Conservation (phyloP, 176 grass and related monocot genomes). For the Aegilops longissima region DNA sequence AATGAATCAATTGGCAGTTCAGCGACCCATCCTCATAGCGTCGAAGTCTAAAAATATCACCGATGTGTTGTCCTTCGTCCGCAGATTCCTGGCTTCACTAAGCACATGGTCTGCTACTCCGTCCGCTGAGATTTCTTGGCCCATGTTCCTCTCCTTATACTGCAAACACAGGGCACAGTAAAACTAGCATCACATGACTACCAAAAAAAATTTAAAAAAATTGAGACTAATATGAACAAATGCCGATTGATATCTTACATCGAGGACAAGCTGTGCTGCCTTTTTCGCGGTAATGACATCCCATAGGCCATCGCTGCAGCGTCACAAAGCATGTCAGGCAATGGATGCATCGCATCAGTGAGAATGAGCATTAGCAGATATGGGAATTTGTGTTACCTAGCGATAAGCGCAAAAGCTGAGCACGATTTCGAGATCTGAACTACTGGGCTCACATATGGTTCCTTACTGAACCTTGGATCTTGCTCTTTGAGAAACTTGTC, state of each 20-base stretch:
- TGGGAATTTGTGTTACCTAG: slow-evolving; percentile 46
- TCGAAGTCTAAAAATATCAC: slow-evolving; percentile 78
- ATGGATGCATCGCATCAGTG: not conserved
- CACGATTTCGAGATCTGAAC: slow-evolving; percentile 45
- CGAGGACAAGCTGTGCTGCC: slow-evolving; percentile 50
- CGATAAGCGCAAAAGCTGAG: slow-evolving; percentile 64
- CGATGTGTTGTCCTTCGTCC: slow-evolving; percentile 75
- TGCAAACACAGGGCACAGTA: not conserved
- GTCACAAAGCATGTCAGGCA: not conserved
- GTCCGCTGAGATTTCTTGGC: slow-evolving; percentile 33
- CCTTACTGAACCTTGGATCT: slow-evolving; percentile 67
- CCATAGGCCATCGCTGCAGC: slow-evolving; percentile 72
- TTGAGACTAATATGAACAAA: not conserved
- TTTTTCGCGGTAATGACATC: slow-evolving; percentile 59
- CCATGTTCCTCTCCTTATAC: slow-evolving; percentile 47
- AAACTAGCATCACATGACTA: not conserved
- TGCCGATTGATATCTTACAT: slow-evolving; percentile 36
- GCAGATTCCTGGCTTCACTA: slow-evolving; percentile 50
- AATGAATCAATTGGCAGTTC: slow-evolving; percentile 9
- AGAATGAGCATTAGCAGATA: not conserved
- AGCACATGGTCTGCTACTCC: slow-evolving; percentile 54
- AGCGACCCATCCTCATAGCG: slow-evolving; percentile 44
- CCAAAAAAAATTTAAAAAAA: not conserved
- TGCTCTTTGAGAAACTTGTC: slow-evolving; percentile 76
- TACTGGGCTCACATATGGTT: slow-evolving; percentile 64